Evolutionary conservation across 805 yeast genomes (phyloP), one percentile per base, ranked within the genome.

Genomic region (Starmerella kuoi): DNA sequence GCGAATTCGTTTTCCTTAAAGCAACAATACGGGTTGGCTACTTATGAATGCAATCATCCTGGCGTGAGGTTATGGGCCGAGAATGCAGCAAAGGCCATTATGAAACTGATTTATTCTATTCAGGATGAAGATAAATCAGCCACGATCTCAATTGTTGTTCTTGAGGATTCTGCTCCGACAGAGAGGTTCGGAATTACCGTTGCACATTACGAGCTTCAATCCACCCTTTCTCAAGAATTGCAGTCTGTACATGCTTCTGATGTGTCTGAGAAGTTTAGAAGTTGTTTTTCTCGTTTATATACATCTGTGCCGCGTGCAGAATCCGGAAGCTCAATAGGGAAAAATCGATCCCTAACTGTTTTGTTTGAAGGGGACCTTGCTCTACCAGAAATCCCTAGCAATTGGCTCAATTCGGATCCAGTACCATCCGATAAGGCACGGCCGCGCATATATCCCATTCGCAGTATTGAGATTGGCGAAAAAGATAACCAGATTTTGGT

Each of bases 31-130:
- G 68, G 68, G 35, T 44, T 63, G n/a, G 59, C 69, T 1, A 63
- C 67, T 3, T 58, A 61, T 46, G 64, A 63, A 41, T 61, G 63
- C 44, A 57, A 76, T 32, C 72, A 70, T 34, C 75, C 76, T 0
- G 62, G 61, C 8, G 62, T 76, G n/a, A 54, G 61, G 40, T 57
- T 58, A 3, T 76, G 70, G 61, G 51, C 71, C 5, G 61, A 63
- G 27, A 53, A 55, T 11, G 61, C 72, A 19, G 62, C 66, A 15
- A 48, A 54, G 20, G 31, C 50, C 3, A 37, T 41, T 17, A 35
- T 46, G 47, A 33, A 37, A 20, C 33, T 43, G 14, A 7, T 46
- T 2, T 37, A 37, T 19, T 33, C 41, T 4, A 4, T 4, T 11
- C 37, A 19, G 7, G 32, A 19, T 3, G 19, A 14, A 25, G 23